These are phyloP conservation scores for Vanderwaltozyma verrucispora DNA, from an alignment of 805 yeast species.

Conservation along the genomic window DNA sequence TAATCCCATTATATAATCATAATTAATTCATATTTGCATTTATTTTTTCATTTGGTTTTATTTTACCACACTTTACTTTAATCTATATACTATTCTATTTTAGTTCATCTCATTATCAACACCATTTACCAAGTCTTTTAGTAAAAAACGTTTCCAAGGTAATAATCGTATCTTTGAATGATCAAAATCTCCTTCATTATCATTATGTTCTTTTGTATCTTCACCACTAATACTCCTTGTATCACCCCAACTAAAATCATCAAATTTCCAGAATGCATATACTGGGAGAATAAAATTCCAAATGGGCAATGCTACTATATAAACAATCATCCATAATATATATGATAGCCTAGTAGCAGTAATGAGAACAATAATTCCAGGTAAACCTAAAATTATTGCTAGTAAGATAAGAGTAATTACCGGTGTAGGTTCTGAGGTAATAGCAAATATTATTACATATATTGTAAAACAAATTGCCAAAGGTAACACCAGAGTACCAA, in stretches of 20 bases:
- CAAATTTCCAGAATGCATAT: conserved; percentile 90
- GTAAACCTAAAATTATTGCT: conserved; percentile 73
- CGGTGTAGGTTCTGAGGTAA: conserved; percentile 68
- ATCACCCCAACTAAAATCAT: conserved; percentile 94
- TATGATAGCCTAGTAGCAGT: conserved; percentile 70
- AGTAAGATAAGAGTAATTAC: conserved; percentile 62
- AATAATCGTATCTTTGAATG: conserved; percentile 83
- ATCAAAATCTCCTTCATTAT: conserved; percentile 80
- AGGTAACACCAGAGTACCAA: conserved; percentile 83
- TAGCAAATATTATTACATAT: conserved; percentile 64
- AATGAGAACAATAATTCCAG: conserved; percentile 68
- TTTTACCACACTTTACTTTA: too few relatives aligned
- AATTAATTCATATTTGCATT: not conserved
- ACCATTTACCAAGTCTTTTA: too few relatives aligned
- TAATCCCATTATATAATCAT: too few relatives aligned
- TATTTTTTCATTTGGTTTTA: too few relatives aligned
- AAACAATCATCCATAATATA: conserved; percentile 67
- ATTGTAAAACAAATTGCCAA: conserved; percentile 81
- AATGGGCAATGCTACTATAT: conserved; percentile 73
- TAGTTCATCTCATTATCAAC: too few relatives aligned
- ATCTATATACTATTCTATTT: too few relatives aligned
- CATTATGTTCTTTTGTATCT: conserved; percentile 30
- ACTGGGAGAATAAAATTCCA: conserved; percentile 87
- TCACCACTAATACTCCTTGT: conserved; percentile 69
- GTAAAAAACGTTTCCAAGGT: conserved; percentile 75